phyloP scores from a whole-genome alignment of 345 rosid species.

The Cardiospermum halicacabum region DNA sequence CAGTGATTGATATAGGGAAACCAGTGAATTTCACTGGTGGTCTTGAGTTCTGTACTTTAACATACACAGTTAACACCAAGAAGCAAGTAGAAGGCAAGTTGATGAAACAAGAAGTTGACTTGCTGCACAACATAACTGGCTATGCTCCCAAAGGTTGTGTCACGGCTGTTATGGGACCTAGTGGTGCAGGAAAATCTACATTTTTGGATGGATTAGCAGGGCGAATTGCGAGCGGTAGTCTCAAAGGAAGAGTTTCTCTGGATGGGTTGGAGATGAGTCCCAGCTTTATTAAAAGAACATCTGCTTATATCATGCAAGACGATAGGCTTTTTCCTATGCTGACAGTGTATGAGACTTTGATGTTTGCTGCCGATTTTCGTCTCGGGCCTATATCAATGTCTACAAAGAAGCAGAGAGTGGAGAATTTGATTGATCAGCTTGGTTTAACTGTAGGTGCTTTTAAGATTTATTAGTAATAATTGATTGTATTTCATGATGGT shows the following conservation, averaged over 20 bases:
- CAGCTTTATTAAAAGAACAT: constrained; percentile 54
- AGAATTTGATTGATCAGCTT: constrained; percentile 47
- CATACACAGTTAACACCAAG: constrained; percentile 46
- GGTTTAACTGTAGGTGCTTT: constrained; percentile 33
- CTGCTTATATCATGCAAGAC: constrained; percentile 72
- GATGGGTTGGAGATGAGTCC: constrained; percentile 46
- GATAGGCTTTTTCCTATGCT: constrained; percentile 65
- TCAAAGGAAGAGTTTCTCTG: constrained; percentile 47
- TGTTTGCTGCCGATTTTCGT: constrained; percentile 70
- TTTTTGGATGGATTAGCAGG: constrained; percentile 58
- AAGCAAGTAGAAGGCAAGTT: constrained; percentile 39
- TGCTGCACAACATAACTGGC: constrained; percentile 52
- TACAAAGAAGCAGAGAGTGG: constrained; percentile 51
- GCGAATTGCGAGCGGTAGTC: constrained; percentile 56
- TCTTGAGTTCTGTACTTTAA: constrained; percentile 43
- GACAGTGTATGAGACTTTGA: constrained; percentile 60
- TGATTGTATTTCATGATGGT: constrained; percentile 17
- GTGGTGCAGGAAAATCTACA: constrained; percentile 73
- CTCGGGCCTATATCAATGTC: constrained; percentile 34
- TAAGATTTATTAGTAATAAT: constrained; percentile 1
- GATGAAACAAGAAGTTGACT: constrained; percentile 44
- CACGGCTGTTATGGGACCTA: constrained; percentile 72
- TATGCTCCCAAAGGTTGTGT: constrained; percentile 60
- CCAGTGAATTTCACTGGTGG: constrained; percentile 41
- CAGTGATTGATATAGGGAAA: constrained; percentile 39